Percentiles rank a stretch among this genome's conserved stretches.
Conservation (phyloP, 768 basidiomycete species). For the Cystofilobasidium macerans region DNA sequence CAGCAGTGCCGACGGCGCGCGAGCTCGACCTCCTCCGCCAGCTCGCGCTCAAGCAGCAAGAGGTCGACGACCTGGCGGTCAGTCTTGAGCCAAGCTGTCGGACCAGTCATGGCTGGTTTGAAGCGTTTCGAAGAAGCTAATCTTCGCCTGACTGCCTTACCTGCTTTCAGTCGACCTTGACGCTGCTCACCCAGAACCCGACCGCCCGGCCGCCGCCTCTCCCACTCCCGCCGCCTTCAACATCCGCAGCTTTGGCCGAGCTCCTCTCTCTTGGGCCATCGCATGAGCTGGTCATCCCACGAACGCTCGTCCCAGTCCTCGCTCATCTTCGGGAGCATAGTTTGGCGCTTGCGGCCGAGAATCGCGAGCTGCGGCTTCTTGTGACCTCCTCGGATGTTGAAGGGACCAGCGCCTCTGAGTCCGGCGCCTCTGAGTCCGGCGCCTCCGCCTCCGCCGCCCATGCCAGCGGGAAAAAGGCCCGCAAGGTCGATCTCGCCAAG, state of each 20-base stretch:
- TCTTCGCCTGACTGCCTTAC: neutral
- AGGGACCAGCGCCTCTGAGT: no score
- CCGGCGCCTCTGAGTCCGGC: no score
- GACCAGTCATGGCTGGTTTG: no score
- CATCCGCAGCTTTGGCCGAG: neutral
- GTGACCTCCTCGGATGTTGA: neutral
- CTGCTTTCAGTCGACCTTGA: neutral
- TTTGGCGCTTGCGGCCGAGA: neutral
- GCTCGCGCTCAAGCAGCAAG: neutral
- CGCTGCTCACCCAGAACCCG: neutral
- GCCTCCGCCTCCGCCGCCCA: neutral
- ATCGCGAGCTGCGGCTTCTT: neutral
- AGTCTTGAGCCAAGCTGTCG: no score
- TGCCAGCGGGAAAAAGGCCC: neutral
- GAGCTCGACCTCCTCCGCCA: neutral
- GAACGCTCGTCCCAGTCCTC: neutral
- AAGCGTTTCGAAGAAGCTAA: neutral
- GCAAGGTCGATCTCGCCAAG: neutral
- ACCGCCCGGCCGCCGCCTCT: neutral
- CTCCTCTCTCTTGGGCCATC: neutral
- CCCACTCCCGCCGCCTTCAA: neutral
- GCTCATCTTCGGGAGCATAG: neutral
- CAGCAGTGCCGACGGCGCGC: neutral
- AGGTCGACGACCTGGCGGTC: neutral
- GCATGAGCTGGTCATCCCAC: neutral